Evolutionary conservation across 306 rosid species (phyloP), one percentile per base, ranked within the genome.

Genomic region (Inga leiocalycina): DNA sequence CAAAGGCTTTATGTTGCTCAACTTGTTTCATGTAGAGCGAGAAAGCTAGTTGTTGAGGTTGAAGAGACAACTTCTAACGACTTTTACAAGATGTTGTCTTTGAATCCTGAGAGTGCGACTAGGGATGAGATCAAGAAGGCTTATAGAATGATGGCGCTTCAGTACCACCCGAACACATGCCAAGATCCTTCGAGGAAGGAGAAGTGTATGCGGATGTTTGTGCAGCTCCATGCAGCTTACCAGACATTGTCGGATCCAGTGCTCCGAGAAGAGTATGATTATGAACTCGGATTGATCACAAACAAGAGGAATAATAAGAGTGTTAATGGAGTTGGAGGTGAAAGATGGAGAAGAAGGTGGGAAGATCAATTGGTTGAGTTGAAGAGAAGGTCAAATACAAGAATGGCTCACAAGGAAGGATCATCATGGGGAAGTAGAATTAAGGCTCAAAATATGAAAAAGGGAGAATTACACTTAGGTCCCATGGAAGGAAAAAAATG

Each of bases 101-200:
- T 93, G 86, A 91, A 86, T 66, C 77, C 88, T 0, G 43, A 72
- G 3, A 82, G 45, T 4, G 89, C 91, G 34, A 91, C 88, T 59
- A 37, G 17, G 39, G 87, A 85, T 22, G 97, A 93, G 37, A 89
- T 91, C 46, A 93, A 90, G 84, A 89, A 67, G 72, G 95, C 95
- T 0, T 91, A 93, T 5, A 84, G 93, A 79, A 80, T 74, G 37
- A 86, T 86, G 94, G 97, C 94, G 0, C 91, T 86, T 41, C 81
- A 32, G 19, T 89, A 90, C 59, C 97, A 93, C 41, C 97, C 97
- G 0, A 94, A 93, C 19, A 81, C 88, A 32, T 92, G 92, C 48
- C 84, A 22, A 4, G 87, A 88, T 48, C 72, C 85, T 68, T 72
- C 73, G 6, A 85, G 52, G 88, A 89, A 86, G 54, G 94, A 92